Conservation (phyloP, 352 stramenopile species). For the Globisporangium sylvaticum region DNA sequence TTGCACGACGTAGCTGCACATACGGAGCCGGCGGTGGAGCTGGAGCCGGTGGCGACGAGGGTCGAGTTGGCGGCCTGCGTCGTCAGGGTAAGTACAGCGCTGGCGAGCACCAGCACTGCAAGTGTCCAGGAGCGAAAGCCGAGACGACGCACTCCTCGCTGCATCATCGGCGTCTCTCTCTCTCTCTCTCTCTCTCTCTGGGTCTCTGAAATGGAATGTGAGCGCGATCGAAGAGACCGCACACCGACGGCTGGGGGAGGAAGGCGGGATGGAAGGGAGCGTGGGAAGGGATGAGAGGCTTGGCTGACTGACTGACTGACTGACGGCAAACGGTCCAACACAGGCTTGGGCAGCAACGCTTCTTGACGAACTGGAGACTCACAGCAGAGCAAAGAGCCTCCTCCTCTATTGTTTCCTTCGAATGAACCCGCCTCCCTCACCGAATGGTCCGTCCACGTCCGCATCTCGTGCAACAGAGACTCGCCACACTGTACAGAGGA, state of each 20-base stretch:
- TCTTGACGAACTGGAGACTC: background rate
- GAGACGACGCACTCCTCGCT: background rate
- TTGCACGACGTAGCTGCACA: constrained; percentile 10
- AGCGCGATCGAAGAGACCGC: no score
- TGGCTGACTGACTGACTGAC: constrained; percentile 1
- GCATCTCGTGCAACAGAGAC: background rate
- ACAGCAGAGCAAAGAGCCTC: no score
- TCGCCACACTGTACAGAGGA: background rate
- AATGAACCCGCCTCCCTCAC: background rate
- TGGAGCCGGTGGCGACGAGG: background rate
- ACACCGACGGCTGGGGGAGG: background rate
- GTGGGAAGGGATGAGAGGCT: background rate
- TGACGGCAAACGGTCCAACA: background rate
- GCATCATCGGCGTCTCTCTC: background rate
- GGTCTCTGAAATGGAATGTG: background rate
- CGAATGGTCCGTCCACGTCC: constrained; percentile 8
- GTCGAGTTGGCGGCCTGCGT: background rate
- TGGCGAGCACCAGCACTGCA: constrained; percentile 5
- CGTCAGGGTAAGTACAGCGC: background rate
- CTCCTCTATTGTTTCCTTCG: no score
- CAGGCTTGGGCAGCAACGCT: no score
- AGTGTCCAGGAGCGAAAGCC: constrained; percentile 2
- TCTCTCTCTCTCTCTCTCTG: background rate
- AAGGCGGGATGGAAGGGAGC: background rate
- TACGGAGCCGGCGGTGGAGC: background rate